Evolutionary conservation across 495 filamentous ascomycete species (phyloP).

Genomic region (Podospora australis): DNA sequence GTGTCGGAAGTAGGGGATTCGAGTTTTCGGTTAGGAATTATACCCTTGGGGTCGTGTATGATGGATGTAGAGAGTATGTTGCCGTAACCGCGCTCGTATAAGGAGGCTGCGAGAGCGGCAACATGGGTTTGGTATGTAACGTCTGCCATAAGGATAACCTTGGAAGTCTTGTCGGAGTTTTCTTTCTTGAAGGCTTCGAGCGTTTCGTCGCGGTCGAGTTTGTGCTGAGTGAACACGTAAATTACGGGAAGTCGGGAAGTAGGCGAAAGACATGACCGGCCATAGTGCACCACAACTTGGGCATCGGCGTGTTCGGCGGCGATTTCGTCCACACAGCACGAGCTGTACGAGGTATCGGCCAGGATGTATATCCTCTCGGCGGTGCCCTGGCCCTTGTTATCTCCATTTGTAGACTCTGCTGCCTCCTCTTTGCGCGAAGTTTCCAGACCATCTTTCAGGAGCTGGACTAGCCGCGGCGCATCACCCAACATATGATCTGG

Average conservation of each 20-base stretch:
- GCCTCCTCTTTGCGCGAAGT: slow-evolving; percentile 1
- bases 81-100: slow-evolving; percentile 58
- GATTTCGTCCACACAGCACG: slow-evolving; percentile 96
- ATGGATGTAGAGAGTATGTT: slow-evolving; percentile 64
- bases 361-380: slow-evolving; percentile 66
- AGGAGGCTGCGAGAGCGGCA: slow-evolving; percentile 37
- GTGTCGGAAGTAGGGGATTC: slow-evolving; percentile 18
- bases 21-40: slow-evolving; percentile 75
- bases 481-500: slow-evolving; percentile 86
- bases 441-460: slow-evolving; percentile 54
- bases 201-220: slow-evolving; percentile 52
- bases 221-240: slow-evolving; percentile 77
- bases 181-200: slow-evolving; percentile 58
- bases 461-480: slow-evolving; percentile 71
- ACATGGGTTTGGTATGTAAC: slow-evolving; percentile 77
- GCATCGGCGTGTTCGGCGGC: slow-evolving; percentile 91
- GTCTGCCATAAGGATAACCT: slow-evolving; percentile 81
- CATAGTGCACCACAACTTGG: slow-evolving; percentile 91
- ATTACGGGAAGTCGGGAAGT: slow-evolving; percentile 84
- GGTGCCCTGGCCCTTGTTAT: slow-evolving; percentile 10
- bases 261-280: slow-evolving; percentile 83
- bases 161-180: slow-evolving; percentile 56
- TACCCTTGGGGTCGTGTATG: slow-evolving; percentile 69
- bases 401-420: too few relatives aligned
- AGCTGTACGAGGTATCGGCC: slow-evolving; percentile 92